Base-by-base conservation (phyloP, 108 stramenopile genomes). In the Cyclotella choctawhatcheeana region DNA sequence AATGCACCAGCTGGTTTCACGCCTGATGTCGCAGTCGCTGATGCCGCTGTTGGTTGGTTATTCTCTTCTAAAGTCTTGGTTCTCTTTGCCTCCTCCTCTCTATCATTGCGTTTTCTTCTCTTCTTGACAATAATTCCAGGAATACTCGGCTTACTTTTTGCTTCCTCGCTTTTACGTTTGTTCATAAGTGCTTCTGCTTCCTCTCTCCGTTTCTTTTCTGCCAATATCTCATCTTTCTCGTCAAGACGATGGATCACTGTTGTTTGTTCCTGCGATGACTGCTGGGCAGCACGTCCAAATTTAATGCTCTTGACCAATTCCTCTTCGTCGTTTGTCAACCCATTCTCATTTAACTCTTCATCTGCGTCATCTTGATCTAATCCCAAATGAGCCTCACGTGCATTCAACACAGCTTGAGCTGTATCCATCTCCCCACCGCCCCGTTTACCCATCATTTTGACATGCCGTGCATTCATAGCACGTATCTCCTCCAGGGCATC, bases 401-500 rank as follows among this genome's bases (percentile, higher is more conserved):
- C 86, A 24, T 81, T 71, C 33, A 94, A 58, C 18, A 91, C 82
- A 0, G 85, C 83, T 45, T 84, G 31, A 13, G 77, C 86, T 29
- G 84, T 76, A 55, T 88, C 87, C 44, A 72, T 43, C 67, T 55
- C 44, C 47, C 37, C 50, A 24, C 74, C 84, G 0, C 51, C 54
- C 17, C 71, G 60, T 20, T 58, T 40, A 5, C 64, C 59, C 74
- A 91, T 72, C 58, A 94, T 52, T 20, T 82, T 37, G 2, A 83
- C 48, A 77, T 95, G 93, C 53, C 88, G 58, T 45, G 68, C 70
- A 82, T 97, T 97, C 82, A 97, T 93, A 18, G 96, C 96, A 44
- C 89, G 80, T 66, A 97, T 97, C 73, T 97, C 95, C 76, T 97
- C 97, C 56, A 97, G 55, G 27, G 93, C 94, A 60, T 97, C 98